phyloP scores from a whole-genome alignment of 2,329 filamentous ascomycete genomes.

The Fusarium redolens region DNA sequence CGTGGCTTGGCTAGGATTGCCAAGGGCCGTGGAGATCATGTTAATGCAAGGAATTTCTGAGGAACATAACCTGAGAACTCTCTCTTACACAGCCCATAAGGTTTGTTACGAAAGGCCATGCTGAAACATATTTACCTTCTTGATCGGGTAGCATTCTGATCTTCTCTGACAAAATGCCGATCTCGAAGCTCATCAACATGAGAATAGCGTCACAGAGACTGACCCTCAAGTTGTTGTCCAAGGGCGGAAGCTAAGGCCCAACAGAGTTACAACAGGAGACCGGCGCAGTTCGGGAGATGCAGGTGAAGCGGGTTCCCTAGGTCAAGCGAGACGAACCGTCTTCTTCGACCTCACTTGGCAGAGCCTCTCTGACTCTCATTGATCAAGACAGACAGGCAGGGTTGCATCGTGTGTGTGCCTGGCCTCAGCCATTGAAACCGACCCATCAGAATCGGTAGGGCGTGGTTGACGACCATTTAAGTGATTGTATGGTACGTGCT shows the following conservation, averaged over 20 bases:
- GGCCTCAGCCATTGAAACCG: constrained; percentile 19
- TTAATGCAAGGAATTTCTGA: not conserved
- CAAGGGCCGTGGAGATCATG: constrained; percentile 7
- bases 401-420: constrained; percentile 26
- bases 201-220: constrained; percentile 3
- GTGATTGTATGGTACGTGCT: constrained; percentile 6
- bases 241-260: constrained; percentile 36
- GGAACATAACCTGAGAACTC: not conserved
- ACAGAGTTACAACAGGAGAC: constrained; percentile 25
- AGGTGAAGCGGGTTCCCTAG: constrained; percentile 33
- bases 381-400: constrained; percentile 12
- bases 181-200: not conserved
- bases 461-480: constrained; percentile 24
- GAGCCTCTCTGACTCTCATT: constrained; percentile 14
- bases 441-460: constrained; percentile 20
- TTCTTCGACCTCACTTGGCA: constrained; percentile 12
- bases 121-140: constrained; percentile 3
- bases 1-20: constrained; percentile 18
- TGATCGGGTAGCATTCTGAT: not conserved
- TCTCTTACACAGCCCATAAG: not conserved
- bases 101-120: not conserved
- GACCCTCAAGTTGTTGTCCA: constrained; percentile 28
- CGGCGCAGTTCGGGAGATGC: constrained; percentile 36
- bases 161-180: not conserved
- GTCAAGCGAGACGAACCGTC: constrained; percentile 32